These are phyloP conservation scores for Lasiosphaeriaceae sp. DNA, from an alignment of 495 filamentous ascomycete species.

Conservation along the genomic window DNA sequence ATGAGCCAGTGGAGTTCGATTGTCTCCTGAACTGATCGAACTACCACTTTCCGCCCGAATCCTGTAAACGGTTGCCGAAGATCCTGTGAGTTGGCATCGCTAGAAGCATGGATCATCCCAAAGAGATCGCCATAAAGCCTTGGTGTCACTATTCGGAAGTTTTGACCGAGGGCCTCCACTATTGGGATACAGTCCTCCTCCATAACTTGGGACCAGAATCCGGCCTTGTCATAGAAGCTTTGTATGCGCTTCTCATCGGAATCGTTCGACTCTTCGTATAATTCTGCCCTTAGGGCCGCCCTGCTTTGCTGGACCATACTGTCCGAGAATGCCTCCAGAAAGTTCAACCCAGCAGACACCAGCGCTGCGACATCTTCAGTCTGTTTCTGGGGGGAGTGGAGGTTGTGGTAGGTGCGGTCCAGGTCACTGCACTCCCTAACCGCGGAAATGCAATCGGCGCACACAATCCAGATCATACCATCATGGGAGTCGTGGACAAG, in stretches of 20 bases:
- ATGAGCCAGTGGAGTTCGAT: conserved; percentile 63
- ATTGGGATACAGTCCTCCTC: conserved; percentile 61
- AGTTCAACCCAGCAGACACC: conserved; percentile 56
- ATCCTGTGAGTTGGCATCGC: conserved; percentile 35
- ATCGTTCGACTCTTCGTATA: conserved; percentile 63
- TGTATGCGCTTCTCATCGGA: conserved; percentile 67
- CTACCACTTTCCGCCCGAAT: conserved; percentile 68
- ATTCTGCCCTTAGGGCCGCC: conserved; percentile 58
- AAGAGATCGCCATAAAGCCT: conserved; percentile 48
- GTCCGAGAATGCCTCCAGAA: conserved; percentile 58
- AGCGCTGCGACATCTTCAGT: conserved; percentile 40
- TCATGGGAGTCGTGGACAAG: conserved; percentile 66
- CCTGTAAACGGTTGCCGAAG: conserved; percentile 50
- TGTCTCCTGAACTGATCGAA: conserved; percentile 75
- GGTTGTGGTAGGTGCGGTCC: conserved; percentile 66
- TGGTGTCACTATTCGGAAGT: conserved; percentile 51
- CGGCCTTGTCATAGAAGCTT: conserved; percentile 64
- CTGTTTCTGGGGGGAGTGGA: conserved; percentile 28
- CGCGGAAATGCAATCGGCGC: conserved; percentile 71
- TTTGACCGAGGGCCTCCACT: conserved; percentile 52
- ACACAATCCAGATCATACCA: conserved; percentile 76
- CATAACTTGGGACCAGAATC: conserved; percentile 67
- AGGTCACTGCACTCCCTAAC: conserved; percentile 74
- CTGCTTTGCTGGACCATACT: conserved; percentile 57
- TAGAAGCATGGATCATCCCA: conserved; percentile 35